Evolutionary conservation across 1,284 basidiomycete genomes (phyloP), one percentile per base, ranked within the genome.

Genomic region (Caloboletus inedulis): DNA sequence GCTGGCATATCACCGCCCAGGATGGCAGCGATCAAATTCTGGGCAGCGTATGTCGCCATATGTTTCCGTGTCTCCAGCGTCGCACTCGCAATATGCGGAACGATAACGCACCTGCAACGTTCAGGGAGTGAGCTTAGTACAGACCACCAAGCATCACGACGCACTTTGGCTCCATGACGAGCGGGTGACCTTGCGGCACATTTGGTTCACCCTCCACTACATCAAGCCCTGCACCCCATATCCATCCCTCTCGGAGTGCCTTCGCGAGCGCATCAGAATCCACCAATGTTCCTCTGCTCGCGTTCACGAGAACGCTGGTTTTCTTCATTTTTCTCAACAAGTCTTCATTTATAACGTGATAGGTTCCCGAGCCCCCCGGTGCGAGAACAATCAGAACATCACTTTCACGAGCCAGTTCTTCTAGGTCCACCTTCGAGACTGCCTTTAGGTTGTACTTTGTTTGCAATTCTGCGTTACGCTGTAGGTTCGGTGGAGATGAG

Each of bases 181-280:
- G 71, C 1, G 89, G 85, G 68, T 98, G 93, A 60, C 90, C 85
- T 3, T 74, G 69, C 1, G 70, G 63, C 30, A 98, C 77, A 43
- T 88, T 73, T 0, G 96, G 96, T 70, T 99, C 96, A 30, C 91
- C 92, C 59, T 94, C 92, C 12, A 98, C 84, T 31, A 98, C 96
- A 69, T 99, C 96, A 7, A 99, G 64, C 0, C 92, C 96, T 0
- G 96, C 96, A 21, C 87, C 94, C 77, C 89, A 96, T 39, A 98
- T 89, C 79, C 85, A 84, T 3, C 80, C 80, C 56, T 86, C 80
- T 43, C 76, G 73, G 42, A 98, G 72, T 0, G 94, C 95, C 54
- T 79, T 82, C 1, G 87, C 87, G 9, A 99, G 79, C 9, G 95
- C 95, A 37, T 89, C 83, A 4, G 88, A 90, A 68, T 98, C 93